A percentile compares a stretch with the other conserved stretches of the same genome.
Conservation (phyloP, 2,329 filamentous ascomycete genomes). For the Penicillium glabrum region DNA sequence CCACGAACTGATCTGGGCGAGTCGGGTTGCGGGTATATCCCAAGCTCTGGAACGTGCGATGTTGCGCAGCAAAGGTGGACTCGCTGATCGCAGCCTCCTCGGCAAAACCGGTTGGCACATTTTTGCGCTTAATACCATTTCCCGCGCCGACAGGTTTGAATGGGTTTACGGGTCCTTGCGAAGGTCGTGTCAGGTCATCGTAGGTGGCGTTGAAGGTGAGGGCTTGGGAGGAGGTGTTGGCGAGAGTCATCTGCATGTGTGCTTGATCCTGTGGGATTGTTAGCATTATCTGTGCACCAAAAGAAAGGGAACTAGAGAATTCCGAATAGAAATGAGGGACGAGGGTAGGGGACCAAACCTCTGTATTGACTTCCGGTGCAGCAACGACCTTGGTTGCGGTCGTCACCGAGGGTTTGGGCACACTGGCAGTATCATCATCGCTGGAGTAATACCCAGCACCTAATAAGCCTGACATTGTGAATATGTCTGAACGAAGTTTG, state of each 20-base stretch:
- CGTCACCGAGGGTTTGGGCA: constrained; percentile 27
- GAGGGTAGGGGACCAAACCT: constrained; percentile 51
- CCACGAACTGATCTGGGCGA: constrained; percentile 43
- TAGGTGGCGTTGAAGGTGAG: constrained; percentile 62
- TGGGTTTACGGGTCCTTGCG: constrained; percentile 70
- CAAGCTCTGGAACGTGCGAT: constrained; percentile 74
- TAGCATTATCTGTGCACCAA: constrained; percentile 32
- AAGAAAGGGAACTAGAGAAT: not conserved
- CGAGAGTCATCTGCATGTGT: constrained; percentile 52
- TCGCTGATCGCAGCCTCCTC: constrained; percentile 89
- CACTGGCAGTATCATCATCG: constrained; percentile 44
- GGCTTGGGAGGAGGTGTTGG: constrained; percentile 51
- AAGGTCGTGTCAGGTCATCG: constrained; percentile 66
- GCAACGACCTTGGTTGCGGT: constrained; percentile 44
- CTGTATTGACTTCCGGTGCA: constrained; percentile 55
- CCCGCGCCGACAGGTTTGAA: constrained; percentile 62
- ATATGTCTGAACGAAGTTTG: not conserved
- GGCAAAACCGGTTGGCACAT: constrained; percentile 79
- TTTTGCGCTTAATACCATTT: constrained; percentile 69
- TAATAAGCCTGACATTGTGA: constrained; percentile 45
- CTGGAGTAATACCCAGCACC: constrained; percentile 49
- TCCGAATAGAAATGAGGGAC: not conserved
- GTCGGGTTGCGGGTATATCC: constrained; percentile 54
- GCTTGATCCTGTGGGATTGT: constrained; percentile 48
- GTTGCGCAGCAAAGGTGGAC: constrained; percentile 82